Base-by-base conservation (phyloP, 495 filamentous ascomycete genomes). In the Pyronema domesticum region DNA sequence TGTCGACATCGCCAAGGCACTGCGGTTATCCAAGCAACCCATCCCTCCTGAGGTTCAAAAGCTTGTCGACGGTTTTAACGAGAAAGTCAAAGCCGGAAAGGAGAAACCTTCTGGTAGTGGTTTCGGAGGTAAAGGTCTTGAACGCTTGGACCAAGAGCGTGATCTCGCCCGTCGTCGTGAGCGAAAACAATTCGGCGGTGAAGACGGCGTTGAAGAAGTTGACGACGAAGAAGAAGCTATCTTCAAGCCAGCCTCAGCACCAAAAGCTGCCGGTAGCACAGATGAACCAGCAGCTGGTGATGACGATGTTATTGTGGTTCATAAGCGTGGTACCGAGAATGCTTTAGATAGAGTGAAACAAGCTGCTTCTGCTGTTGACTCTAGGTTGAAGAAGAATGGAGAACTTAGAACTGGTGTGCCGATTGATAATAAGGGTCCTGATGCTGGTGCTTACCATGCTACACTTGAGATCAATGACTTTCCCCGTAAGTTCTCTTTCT, bases 391-490 rank as follows among this genome's bases (percentile, higher is more conserved):
- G 60, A 81, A 85, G 56, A 83, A 84, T 35, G 85, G 86, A 54
- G 83, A 87, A 61, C 78, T 95, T 60, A 81, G 89, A 59, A 81
- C 82, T 3, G 93, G 91, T 6, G 86, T 94, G 46, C 91, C 93
- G 14, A 95, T 95, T 64, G 91, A 99, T 72, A 99, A 99, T 67
- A 94, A 95, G 67, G 91, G 91, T 4, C 91, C 91, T 10, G 91
- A 99, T 70, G 91, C 91, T 7, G 91, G 91, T 33, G 86, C 86
- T 10, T 99, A 91, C 78, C 91, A 99, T 67, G 87, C 91, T 30
- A 96, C 89, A 3, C 72, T 99, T 60, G 93, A 96, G 67, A 96
- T 99, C 76, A 99, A 99, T 67, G 91, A 96, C 70, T 96, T 95
- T 68, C 93, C 91, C 30, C 91, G 78, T 81, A 75, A 73, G 78